Evolutionary conservation across 148 eudicot species (phyloP), one percentile per base, ranked within the genome.

Genomic region (Linanthus parryae): DNA sequence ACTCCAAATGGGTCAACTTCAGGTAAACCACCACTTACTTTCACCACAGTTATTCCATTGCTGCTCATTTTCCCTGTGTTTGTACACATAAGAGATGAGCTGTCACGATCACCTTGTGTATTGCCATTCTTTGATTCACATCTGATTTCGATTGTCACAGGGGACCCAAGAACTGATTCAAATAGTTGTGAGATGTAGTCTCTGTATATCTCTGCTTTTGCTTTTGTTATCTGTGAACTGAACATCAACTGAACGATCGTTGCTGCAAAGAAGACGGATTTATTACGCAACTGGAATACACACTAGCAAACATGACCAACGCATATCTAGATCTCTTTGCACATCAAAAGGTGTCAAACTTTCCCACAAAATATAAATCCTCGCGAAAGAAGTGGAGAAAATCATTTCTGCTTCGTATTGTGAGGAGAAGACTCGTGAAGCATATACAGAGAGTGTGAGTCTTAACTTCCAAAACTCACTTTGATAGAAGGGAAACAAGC

Each of bases 121-220:
- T 16, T 33, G 48, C 45, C 73, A 52, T 61, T 74, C 48, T 74
- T 69, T 26, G 83, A 50, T 43, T 77, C 82, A 57, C 67, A 63
- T 65, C 73, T 68, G 31, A 82, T 74, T 69, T 86, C 90, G 37
- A 86, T 68, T 20, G 70, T 75, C 57, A 86, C 86, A 22, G 90
- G 78, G 43, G 85, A 70, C 18, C 78, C 78, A 34, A 86, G 80
- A 56, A 80, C 82, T n/a, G 76, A 68, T 62, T 86, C 95, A 52
- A 82, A 82, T 51, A 86, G 90, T 70, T 76, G 83, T 54, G 82
- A 38, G 47, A 86, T 73, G 49, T 82, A 74, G 13, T 68, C 44
- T 67, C 66, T 77, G 27, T 72, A 61, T 36, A 74, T 80, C 39
- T 86, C 95, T n/a, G 90, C 90, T 61, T 72, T 79, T n/a, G 80